phyloP scores from a whole-genome alignment of 106 monocot genomes.

The Acorus calamus region DNA sequence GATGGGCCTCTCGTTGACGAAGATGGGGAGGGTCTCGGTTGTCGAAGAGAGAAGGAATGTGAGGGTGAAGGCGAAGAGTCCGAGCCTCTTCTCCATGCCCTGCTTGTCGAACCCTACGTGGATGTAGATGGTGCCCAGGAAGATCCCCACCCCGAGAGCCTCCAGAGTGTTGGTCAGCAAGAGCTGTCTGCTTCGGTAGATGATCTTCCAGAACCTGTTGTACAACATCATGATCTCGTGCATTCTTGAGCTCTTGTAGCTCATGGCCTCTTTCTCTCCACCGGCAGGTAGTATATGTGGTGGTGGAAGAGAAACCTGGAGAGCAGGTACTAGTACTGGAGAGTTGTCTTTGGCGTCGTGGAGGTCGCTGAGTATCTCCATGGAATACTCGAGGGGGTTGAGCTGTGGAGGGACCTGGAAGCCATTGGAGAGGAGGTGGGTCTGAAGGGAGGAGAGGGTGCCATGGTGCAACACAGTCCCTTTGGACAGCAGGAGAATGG shows the following conservation, averaged over 20 bases:
- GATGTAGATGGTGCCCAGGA: conserved; percentile 83
- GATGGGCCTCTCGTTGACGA: conserved; percentile 72
- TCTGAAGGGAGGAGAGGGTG: conserved; percentile 39
- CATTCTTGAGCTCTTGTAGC: conserved; percentile 42
- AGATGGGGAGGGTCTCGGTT: conserved; percentile 86
- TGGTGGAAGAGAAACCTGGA: background rate
- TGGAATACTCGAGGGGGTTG: conserved; percentile 78
- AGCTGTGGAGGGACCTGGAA: conserved; percentile 63
- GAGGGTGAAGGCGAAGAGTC: conserved; percentile 94
- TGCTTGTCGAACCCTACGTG: conserved; percentile 41
- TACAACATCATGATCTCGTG: conserved; percentile 58
- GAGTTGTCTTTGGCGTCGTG: conserved; percentile 12
- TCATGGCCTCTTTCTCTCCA: conserved; percentile 2
- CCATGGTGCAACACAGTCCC: conserved; percentile 81
- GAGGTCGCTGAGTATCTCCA: conserved; percentile 59
- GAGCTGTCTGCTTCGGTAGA: conserved; percentile 66
- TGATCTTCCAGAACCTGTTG: conserved; percentile 54
- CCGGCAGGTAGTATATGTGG: background rate
- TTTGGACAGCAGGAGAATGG: conserved; percentile 64
- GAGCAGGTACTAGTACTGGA: background rate
- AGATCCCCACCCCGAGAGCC: conserved; percentile 56
- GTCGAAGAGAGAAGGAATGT: conserved; percentile 94
- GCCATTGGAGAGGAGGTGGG: conserved; percentile 37
- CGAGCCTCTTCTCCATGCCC: conserved; percentile 70
- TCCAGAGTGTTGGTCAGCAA: conserved; percentile 77